A percentile compares a stretch with the other conserved stretches of the same genome.
Evolutionary conservation across 208 protist genomes (phyloP).

Genomic region (Trypanosoma mega): DNA sequence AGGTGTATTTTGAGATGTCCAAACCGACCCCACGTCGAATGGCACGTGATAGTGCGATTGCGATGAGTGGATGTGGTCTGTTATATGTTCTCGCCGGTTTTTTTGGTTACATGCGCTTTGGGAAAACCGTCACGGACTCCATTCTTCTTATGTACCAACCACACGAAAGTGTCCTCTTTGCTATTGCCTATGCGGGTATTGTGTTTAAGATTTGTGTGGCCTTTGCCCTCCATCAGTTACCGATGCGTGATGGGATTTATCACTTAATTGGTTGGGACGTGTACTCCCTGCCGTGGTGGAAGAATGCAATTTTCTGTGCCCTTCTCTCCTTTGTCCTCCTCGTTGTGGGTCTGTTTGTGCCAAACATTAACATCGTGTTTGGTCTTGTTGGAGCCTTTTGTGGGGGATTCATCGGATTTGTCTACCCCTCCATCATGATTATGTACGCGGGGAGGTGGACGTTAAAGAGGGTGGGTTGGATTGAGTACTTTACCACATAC

Average conservation of each 20-base stretch:
- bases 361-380: slow-evolving; percentile 77
- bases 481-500: slow-evolving; percentile 47
- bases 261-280: slow-evolving; percentile 43
- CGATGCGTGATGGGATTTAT: slow-evolving; percentile 22
- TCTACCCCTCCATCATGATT: slow-evolving; percentile 57
- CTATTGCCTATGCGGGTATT: slow-evolving; percentile 26
- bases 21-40: slow-evolving; percentile 39
- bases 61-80: slow-evolving; percentile 13
- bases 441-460: slow-evolving; percentile 65
- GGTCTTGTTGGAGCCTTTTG: slow-evolving; percentile 46
- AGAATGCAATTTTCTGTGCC: slow-evolving; percentile 38
- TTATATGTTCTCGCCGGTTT: slow-evolving; percentile 35
- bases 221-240: slow-evolving; percentile 27
- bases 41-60: slow-evolving; percentile 28
- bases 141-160: slow-evolving; percentile 36
- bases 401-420: slow-evolving; percentile 67
- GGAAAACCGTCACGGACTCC: slow-evolving; percentile 16
- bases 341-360: slow-evolving; percentile 68
- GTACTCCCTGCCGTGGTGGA: slow-evolving; percentile 49
- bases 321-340: slow-evolving; percentile 28
- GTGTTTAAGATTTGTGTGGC: slow-evolving; percentile 32
- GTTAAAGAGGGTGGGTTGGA: slow-evolving; percentile 30
- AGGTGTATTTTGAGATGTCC: slow-evolving; percentile 38
- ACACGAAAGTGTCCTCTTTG: slow-evolving; percentile 12
- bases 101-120: slow-evolving; percentile 38